Evolutionary conservation across 148 eudicot genomes (phyloP).

Genomic region (Fagopyrum tataricum): DNA sequence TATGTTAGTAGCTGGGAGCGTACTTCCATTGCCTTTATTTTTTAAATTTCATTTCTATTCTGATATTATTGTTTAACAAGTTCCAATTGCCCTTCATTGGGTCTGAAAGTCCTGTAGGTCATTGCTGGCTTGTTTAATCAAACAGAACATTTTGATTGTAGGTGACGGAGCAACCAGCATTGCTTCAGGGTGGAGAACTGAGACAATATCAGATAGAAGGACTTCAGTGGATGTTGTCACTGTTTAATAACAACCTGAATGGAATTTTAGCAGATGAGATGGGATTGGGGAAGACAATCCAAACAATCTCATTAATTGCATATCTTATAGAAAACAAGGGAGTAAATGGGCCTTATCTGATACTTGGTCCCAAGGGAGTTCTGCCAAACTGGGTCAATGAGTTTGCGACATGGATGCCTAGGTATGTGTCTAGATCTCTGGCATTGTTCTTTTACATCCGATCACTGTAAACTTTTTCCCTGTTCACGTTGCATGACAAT

Average conservation of each 20-base stretch:
- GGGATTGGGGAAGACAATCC: conserved; percentile 99
- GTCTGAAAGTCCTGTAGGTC: neutral
- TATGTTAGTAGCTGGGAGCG: neutral
- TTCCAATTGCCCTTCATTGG: neutral
- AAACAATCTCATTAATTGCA: conserved; percentile 86
- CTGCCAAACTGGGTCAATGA: conserved; percentile 92
- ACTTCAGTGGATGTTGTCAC: conserved; percentile 97
- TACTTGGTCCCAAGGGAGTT: conserved; percentile 97
- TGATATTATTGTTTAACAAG: neutral
- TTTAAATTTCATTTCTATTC: neutral
- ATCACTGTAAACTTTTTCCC: neutral
- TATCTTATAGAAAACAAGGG: conserved; percentile 86
- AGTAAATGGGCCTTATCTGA: conserved; percentile 88
- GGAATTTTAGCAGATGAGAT: conserved; percentile 99
- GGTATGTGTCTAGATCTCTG: conserved; percentile 33
- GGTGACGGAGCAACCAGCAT: conserved; percentile 95
- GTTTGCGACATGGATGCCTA: conserved; percentile 85
- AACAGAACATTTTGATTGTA: conserved; percentile 21
- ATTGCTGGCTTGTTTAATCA: neutral
- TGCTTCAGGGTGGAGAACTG: conserved; percentile 99
- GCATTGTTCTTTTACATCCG: neutral
- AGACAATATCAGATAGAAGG: conserved; percentile 96
- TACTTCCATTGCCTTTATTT: neutral
- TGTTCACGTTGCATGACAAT: neutral
- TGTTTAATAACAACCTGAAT: conserved; percentile 91